These are phyloP conservation scores for Fonsecaea monophora DNA, from an alignment of 2,329 filamentous ascomycete genomes.

Conservation along the genomic window DNA sequence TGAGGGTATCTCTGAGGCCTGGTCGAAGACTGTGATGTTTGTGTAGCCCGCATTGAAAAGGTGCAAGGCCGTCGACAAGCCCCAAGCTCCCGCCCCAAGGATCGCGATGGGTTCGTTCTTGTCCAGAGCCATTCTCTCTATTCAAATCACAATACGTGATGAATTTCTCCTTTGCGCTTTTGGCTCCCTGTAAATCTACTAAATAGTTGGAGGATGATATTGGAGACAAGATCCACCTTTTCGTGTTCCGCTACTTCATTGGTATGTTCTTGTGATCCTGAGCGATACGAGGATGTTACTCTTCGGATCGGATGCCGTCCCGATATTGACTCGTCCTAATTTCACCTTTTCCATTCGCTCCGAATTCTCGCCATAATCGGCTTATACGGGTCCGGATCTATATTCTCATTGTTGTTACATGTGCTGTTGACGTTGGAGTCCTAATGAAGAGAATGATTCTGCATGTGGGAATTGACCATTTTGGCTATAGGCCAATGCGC, in stretches of 20 bases:
- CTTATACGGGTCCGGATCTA: too few species aligned
- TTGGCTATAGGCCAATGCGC: neutral
- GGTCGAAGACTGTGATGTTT: conserved; percentile 57
- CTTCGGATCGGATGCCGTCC: conserved; percentile 3
- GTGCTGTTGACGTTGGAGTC: neutral
- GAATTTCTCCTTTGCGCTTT: neutral
- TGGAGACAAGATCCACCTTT: neutral
- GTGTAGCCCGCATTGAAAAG: conserved; percentile 54
- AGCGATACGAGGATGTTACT: neutral
- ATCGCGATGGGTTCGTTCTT: conserved; percentile 47
- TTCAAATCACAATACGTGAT: neutral
- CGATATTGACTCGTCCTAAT: neutral
- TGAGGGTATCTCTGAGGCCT: conserved; percentile 53
- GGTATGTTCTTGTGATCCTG: neutral
- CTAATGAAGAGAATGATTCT: neutral
- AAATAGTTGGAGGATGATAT: neutral
- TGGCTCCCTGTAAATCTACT: neutral
- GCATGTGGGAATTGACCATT: neutral
- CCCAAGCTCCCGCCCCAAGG: conserved; percentile 58
- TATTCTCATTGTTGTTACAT: neutral
- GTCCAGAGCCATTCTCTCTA: conserved; percentile 23
- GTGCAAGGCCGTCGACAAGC: conserved; percentile 57
- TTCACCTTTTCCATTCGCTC: too few species aligned
- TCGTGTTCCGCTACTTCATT: neutral
- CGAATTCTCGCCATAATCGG: too few species aligned